Percentiles rank a stretch among this genome's conserved stretches.
Evolutionary conservation across 805 yeast species (phyloP).

Genomic region (Debaryomyces castellii): DNA sequence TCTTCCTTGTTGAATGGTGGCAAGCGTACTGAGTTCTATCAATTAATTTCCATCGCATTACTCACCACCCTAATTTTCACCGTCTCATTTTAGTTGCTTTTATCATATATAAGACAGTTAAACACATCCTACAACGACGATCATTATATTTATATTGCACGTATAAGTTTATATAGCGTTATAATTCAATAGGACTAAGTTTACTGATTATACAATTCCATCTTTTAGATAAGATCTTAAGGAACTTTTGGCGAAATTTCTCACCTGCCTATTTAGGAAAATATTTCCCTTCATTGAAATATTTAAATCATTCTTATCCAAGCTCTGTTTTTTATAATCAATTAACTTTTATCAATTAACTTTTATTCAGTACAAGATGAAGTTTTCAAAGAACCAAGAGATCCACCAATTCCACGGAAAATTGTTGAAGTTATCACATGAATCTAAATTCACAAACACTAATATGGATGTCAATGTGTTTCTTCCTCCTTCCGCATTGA

Average conservation of each 20-base stretch:
- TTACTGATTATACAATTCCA: too few species aligned
- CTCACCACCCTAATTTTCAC: slow-evolving; percentile 17
- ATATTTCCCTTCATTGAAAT: neutral
- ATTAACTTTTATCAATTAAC: neutral
- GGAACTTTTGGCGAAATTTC: neutral
- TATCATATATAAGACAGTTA: too few species aligned
- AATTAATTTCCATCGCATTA: slow-evolving; percentile 19
- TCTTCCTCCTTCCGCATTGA: slow-evolving; percentile 52
- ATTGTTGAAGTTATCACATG: slow-evolving; percentile 72
- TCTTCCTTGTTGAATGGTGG: slow-evolving; percentile 10
- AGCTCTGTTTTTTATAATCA: neutral
- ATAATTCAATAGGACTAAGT: too few species aligned
- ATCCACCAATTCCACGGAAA: slow-evolving; percentile 72
- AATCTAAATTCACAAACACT: slow-evolving; percentile 62
- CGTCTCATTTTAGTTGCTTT: slow-evolving; percentile 5
- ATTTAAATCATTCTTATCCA: neutral
- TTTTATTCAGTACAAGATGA: slow-evolving; percentile 27
- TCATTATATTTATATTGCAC: neutral
- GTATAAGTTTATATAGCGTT: neutral
- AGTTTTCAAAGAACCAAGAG: slow-evolving; percentile 52
- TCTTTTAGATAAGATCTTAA: too few species aligned
- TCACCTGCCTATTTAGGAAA: neutral
- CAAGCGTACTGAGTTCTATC: slow-evolving; percentile 8
- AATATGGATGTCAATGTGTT: slow-evolving; percentile 83
- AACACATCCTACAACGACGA: neutral